Conservation (phyloP, 768 basidiomycete species). For the Tylopilus rubrobrunneus region DNA sequence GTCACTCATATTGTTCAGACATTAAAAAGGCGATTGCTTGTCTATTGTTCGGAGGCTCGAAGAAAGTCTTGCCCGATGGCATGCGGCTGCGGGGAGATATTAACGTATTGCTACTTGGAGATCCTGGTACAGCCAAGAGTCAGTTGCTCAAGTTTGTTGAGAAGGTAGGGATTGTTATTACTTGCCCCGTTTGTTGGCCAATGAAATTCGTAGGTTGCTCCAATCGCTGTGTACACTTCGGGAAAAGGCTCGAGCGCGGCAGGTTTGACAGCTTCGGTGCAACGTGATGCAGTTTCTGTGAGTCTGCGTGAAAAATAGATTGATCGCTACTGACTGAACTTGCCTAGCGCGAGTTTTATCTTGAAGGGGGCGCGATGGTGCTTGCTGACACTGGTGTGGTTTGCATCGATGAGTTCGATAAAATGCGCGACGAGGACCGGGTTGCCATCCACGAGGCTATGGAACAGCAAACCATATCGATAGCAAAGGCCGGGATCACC, state of each 20-base stretch:
- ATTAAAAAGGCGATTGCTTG: slow-evolving; percentile 98
- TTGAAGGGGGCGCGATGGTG: slow-evolving; percentile 99
- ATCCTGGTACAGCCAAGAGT: slow-evolving; percentile 98
- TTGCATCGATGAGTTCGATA: slow-evolving; percentile 99
- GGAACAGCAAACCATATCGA: slow-evolving; percentile 99
- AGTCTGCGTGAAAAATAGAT: slow-evolving; percentile 24
- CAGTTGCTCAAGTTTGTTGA: slow-evolving; percentile 98
- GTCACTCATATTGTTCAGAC: slow-evolving; percentile 47
- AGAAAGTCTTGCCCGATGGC: slow-evolving; percentile 94
- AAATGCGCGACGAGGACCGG: slow-evolving; percentile 99
- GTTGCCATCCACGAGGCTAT: slow-evolving; percentile 99
- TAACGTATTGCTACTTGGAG: slow-evolving; percentile 93
- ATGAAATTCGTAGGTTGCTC: slow-evolving; percentile 65
- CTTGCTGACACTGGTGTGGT: slow-evolving; percentile 97
- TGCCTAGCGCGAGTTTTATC: slow-evolving; percentile 89
- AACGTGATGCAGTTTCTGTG: slow-evolving; percentile 88
- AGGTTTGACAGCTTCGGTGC: slow-evolving; percentile 96
- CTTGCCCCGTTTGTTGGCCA: not conserved
- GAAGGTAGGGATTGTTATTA: slow-evolving; percentile 48
- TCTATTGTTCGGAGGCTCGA: slow-evolving; percentile 95
- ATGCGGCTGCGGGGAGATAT: slow-evolving; percentile 97
- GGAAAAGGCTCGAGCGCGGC: slow-evolving; percentile 99
- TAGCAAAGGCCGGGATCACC: slow-evolving; percentile 98
- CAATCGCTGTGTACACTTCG: slow-evolving; percentile 97
- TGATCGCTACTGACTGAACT: slow-evolving; percentile 3